Evolutionary conservation across 2,329 filamentous ascomycete species (phyloP), one percentile per base, ranked within the genome.

Genomic region (Akanthomyces uredinophilus): DNA sequence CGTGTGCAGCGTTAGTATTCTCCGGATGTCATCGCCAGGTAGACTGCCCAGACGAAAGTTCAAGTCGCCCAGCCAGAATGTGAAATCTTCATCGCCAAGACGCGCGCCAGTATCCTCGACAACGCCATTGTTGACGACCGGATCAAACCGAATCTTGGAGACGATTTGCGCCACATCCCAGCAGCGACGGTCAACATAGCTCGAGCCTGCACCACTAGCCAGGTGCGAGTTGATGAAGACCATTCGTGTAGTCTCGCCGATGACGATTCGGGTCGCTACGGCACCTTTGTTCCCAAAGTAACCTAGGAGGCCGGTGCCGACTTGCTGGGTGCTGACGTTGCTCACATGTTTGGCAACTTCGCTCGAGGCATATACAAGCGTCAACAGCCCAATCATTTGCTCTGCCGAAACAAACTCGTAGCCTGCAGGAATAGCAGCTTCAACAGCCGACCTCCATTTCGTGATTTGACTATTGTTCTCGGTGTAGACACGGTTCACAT

Each of bases 261-360:
- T 78, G 1, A 99, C 81, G 4, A 99, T 79, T 22, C 94, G 85
- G 4, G 90, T 89, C 3, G 88, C 85, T 0, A 96, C 89, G 4
- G 91, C 94, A 1, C 95, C 95, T 73, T 99, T 99, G 74, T 99
- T 99, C 11, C 95, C 95, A 79, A 97, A 88, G 70, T 96, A 96
- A 0, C 94, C 94, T 75, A 96, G 85, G 49, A 98, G 75, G 0
- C 95, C 95, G 0, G 95, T 99, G 0, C 93, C 94, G 8, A 98
- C 88, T 62, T 86, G 89, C 5, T 87, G 87, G 1, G 89, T 92
- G 74, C 91, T 96, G 67, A 96, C 86, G 54, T 91, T 90, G 65
- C 87, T 90, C 68, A 98, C 84, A 2, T 88, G 89, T 0, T 87
- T 81, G 1, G 85, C 85, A 46, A 98, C 80, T 10, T 87, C 83